Evolutionary conservation across 352 stramenopile genomes (phyloP).

Genomic region (Albugo candida): DNA sequence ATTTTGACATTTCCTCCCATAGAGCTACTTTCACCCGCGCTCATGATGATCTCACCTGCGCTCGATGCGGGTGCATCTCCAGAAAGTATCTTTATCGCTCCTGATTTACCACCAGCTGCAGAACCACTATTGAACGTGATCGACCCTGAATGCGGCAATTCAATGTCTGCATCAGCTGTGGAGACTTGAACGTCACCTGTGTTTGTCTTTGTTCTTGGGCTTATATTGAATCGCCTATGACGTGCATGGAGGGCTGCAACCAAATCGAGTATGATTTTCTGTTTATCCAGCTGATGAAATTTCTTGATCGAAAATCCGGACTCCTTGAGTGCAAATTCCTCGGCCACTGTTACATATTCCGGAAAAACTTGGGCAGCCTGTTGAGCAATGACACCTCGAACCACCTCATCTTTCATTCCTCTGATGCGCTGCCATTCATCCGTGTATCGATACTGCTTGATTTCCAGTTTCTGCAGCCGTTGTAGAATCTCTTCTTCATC

Average conservation of each 20-base stretch:
- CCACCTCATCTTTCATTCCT: conserved; percentile 10
- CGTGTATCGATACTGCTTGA: conserved; percentile 56
- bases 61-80: background rate
- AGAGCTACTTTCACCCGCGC: conserved; percentile 13
- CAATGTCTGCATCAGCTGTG: conserved; percentile 5
- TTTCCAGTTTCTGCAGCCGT: conserved; percentile 26
- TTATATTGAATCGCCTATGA: conserved; percentile 17
- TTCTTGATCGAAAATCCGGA: conserved; percentile 51
- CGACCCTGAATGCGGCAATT: background rate
- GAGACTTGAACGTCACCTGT: conserved; percentile 19
- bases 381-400: conserved; percentile 69
- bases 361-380: conserved; percentile 43
- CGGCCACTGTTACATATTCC: conserved; percentile 59
- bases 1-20: conserved; percentile 33
- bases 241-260: conserved; percentile 61
- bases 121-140: conserved; percentile 13
- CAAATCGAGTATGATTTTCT: conserved; percentile 66
- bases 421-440: conserved; percentile 45
- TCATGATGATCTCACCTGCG: background rate
- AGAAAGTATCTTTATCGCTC: conserved; percentile 4
- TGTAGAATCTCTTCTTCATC: conserved; percentile 44
- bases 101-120: conserved; percentile 20
- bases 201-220: conserved; percentile 9
- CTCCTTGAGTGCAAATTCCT: conserved; percentile 44
- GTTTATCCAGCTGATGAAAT: conserved; percentile 83